Conservation (phyloP, 352 stramenopile species). For the Poterioochromonas sp. region DNA sequence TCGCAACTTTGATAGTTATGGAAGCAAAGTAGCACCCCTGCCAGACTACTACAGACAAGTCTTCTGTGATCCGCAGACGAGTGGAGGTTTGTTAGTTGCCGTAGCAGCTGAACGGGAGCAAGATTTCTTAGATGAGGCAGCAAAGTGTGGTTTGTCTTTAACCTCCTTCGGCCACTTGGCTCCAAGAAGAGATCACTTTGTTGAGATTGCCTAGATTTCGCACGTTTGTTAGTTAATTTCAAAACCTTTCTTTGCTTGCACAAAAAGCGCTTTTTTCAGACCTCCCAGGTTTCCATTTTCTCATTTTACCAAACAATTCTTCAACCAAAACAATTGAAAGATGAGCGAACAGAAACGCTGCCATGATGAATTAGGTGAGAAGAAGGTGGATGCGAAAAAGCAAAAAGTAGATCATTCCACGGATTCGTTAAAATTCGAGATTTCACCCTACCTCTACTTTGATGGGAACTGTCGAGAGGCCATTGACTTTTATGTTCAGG, state of each 20-base stretch:
- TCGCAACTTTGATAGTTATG: not conserved
- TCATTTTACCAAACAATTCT: too few species aligned
- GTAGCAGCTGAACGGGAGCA: not conserved
- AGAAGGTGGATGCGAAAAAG: too few species aligned
- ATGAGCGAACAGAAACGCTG: too few species aligned
- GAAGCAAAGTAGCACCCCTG: not conserved
- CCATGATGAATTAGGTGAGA: too few species aligned
- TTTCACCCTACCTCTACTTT: not conserved
- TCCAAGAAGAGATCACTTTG: not conserved
- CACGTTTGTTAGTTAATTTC: too few species aligned
- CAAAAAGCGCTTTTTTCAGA: too few species aligned
- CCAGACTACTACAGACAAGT: conserved; percentile 20
- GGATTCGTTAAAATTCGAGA: not conserved
- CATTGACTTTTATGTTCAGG: not conserved
- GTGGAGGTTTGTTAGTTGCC: conserved; percentile 15
- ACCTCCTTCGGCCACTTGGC: not conserved
- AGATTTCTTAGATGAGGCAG: not conserved
- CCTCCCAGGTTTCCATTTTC: too few species aligned
- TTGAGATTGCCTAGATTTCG: too few species aligned
- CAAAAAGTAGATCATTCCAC: too few species aligned
- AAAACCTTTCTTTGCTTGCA: too few species aligned
- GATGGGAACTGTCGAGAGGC: not conserved
- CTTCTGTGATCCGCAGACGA: conserved; percentile 17
- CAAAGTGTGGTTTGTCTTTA: not conserved
- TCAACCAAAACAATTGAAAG: too few species aligned